phyloP scores from a whole-genome alignment of 192 early-diverging fungal genomes.

The Entomortierella chlamydospora region DNA sequence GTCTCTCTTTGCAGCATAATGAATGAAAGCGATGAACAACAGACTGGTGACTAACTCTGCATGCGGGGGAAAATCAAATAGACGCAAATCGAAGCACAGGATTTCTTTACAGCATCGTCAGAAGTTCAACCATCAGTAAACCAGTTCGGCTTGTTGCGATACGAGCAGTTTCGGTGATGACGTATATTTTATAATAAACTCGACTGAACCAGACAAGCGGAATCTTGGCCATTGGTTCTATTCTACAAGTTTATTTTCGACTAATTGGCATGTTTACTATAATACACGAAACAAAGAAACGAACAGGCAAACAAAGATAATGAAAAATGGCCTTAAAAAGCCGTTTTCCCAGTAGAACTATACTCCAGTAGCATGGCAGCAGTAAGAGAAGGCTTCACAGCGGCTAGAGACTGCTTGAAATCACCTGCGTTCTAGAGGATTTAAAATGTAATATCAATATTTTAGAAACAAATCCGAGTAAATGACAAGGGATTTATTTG shows the following conservation, averaged over 20 bases:
- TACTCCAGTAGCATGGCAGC: constrained; percentile 40
- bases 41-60: neutral
- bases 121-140: constrained; percentile 44
- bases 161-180: constrained; percentile 34
- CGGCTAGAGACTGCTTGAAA: constrained; percentile 16
- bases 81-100: constrained; percentile 37
- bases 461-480: neutral
- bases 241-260: neutral
- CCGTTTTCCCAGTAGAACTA: constrained; percentile 19
- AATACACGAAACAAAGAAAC: too few species aligned
- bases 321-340: constrained; percentile 12
- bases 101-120: constrained; percentile 35
- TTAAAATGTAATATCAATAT: neutral
- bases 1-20: neutral
- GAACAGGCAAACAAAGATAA: too few species aligned
- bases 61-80: constrained; percentile 1
- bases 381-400: constrained; percentile 32
- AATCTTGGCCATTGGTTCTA: too few species aligned
- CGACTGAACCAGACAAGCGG: too few species aligned
- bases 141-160: constrained; percentile 34
- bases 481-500: neutral
- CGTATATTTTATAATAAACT: neutral
- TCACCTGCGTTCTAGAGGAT: constrained; percentile 24
- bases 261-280: too few species aligned
- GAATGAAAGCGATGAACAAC: neutral